Base-by-base conservation (phyloP, 73 alveolate genomes). In the Blepharisma stoltei region DNA sequence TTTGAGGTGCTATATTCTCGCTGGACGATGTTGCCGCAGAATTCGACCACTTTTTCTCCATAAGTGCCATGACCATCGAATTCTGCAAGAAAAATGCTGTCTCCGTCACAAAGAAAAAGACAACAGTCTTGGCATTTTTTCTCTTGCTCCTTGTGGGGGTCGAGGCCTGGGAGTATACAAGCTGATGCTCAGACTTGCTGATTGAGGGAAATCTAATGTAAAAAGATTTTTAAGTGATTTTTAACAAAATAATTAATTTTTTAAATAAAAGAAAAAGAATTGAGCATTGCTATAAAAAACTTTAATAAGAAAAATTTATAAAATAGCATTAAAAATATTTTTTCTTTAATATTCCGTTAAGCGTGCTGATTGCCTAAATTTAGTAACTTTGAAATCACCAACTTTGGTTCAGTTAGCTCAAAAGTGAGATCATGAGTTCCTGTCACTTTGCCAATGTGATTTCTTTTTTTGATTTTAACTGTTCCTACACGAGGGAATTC, bases 91-190 rank as follows among this genome's bases (percentile, higher is more conserved):
- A 69, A 20, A 2, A 38, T 18, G 11, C 54, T 18, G 4, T 44
- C 41, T 0, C 27, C 67, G 23, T 69, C 79, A 7, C 20, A 44
- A 14, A 46, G 14, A 14, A 7, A 69, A 69, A 23, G 14, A 5
- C 79, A 69, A 37, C 54, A 11, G 60, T 69, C 79, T 69, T 69
- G 65, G 60, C 79, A 69, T 8, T 18, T 25, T 69, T 69, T 69
- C n/a, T 7, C 41, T 11, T n/a, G 25, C 1, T 69, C 55, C 3
- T 9, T 14, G 37, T 46, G 79, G 14, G 79, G 79, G 65, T 69
- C 79, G 4, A 69, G 55, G 43, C 79, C 79, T 7, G 79, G 79
- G 21, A 69, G 79, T 14, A 69, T 25, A 44, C 67, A 44, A n/a
- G 18, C 18, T 32, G 41, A 32, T 32, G 49, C 76, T 60, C 21